phyloP scores from a whole-genome alignment of 2,329 filamentous ascomycete species.

The Claviceps fusiformis region DNA sequence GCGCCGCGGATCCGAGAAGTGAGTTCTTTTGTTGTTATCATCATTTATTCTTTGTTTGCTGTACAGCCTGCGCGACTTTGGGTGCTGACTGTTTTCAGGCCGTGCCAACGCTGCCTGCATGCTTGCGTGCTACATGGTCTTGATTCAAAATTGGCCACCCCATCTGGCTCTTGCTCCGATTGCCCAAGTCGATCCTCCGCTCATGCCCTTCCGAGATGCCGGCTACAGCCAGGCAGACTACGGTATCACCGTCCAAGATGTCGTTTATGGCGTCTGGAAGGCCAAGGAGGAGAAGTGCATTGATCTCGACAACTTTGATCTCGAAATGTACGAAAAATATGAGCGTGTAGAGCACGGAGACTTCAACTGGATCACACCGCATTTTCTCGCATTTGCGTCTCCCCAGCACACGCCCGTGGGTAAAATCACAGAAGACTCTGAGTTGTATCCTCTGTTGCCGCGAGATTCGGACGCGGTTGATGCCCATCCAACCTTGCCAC shows the following conservation, averaged over 20 bases:
- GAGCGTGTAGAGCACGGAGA: slow-evolving; percentile 96
- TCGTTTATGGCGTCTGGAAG: slow-evolving; percentile 97
- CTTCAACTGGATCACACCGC: slow-evolving; percentile 97
- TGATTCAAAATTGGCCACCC: slow-evolving; percentile 95
- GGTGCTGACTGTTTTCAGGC: slow-evolving; percentile 32
- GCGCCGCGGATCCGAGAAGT: slow-evolving; percentile 81
- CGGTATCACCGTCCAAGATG: slow-evolving; percentile 86
- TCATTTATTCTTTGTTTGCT: background rate
- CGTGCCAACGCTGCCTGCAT: slow-evolving; percentile 90
- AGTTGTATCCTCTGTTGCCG: slow-evolving; percentile 61
- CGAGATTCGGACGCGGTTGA: slow-evolving; percentile 62
- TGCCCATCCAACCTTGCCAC: slow-evolving; percentile 55
- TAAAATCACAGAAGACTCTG: slow-evolving; percentile 58
- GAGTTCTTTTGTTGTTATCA: slow-evolving; percentile 23
- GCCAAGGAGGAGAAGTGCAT: slow-evolving; percentile 93
- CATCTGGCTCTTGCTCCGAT: slow-evolving; percentile 92
- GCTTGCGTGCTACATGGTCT: slow-evolving; percentile 94
- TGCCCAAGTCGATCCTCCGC: slow-evolving; percentile 86
- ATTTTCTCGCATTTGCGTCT: slow-evolving; percentile 93
- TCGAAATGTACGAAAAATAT: slow-evolving; percentile 93
- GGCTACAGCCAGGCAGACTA: slow-evolving; percentile 98
- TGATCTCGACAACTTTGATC: slow-evolving; percentile 81
- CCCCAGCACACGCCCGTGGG: slow-evolving; percentile 70
- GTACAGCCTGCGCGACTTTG: background rate
- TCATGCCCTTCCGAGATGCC: slow-evolving; percentile 98